Evolutionary conservation across 2,329 filamentous ascomycete species (phyloP).

Genomic region (Calonectria fujianensis): DNA sequence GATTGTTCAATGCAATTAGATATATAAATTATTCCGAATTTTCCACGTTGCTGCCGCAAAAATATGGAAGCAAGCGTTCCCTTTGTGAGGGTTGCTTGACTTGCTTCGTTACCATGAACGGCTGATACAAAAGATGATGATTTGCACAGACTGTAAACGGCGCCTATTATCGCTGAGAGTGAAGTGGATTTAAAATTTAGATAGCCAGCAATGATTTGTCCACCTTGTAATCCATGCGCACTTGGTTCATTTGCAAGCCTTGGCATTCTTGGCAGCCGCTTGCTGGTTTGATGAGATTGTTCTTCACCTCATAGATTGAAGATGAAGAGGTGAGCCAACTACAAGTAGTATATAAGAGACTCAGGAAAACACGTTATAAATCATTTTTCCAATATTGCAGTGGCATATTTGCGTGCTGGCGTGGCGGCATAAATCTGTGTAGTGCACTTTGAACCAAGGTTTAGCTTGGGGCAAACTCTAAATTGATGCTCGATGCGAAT

Average conservation of each 20-base stretch:
- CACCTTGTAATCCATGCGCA: no score
- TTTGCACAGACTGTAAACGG: no score
- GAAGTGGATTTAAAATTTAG: no score
- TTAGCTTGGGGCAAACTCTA: neutral
- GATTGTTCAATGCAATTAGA: neutral
- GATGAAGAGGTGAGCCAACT: neutral
- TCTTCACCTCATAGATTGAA: neutral
- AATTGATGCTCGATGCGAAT: neutral
- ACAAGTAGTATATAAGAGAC: neutral
- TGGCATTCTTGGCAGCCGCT: neutral
- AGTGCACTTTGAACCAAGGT: neutral
- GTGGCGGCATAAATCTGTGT: neutral
- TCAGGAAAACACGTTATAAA: neutral
- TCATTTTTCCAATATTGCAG: neutral
- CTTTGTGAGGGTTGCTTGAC: no score
- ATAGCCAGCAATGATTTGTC: no score
- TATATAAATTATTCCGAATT: neutral
- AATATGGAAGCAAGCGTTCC: no score
- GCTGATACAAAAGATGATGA: no score
- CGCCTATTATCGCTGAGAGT: no score
- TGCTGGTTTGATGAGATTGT: neutral
- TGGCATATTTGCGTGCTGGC: neutral
- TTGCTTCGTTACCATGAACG: no score
- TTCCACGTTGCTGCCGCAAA: neutral
- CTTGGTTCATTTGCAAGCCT: neutral